Percentiles rank a stretch among this genome's conserved stretches.
These are phyloP conservation scores for Truncatella angustata DNA, from an alignment of 2,329 filamentous ascomycete genomes.

Conservation along the genomic window DNA sequence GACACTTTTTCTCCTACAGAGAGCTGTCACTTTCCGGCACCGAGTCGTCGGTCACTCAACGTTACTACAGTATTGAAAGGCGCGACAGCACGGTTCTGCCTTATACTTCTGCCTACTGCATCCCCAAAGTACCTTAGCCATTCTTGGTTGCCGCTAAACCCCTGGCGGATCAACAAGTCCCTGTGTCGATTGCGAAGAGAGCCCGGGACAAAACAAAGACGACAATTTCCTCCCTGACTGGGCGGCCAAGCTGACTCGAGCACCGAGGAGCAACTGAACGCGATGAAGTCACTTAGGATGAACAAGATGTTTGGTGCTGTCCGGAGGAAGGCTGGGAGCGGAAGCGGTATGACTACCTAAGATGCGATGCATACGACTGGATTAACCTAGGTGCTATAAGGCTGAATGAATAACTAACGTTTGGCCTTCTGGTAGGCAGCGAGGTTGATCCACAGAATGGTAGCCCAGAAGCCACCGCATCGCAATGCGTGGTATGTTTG, in stretches of 20 bases:
- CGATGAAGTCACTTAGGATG: constrained; percentile 52
- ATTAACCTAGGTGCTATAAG: no score
- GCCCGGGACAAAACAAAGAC: not conserved
- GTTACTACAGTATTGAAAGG: no score
- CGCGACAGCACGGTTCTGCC: no score
- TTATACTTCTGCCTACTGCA: no score
- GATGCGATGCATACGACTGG: no score
- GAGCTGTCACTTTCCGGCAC: not conserved
- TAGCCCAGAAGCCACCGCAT: constrained; percentile 65
- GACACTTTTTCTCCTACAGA: not conserved
- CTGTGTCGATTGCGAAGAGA: no score
- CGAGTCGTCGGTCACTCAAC: no score
- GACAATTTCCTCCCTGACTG: not conserved
- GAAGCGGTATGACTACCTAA: not conserved
- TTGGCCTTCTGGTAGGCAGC: constrained; percentile 10
- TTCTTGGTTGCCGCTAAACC: no score
- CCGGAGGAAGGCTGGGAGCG: constrained; percentile 38
- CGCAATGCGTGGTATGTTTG: constrained; percentile 63
- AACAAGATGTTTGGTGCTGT: constrained; percentile 57
- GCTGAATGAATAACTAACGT: not conserved
- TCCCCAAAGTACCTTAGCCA: no score
- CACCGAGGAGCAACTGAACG: not conserved
- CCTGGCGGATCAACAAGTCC: no score
- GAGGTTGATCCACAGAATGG: constrained; percentile 33
- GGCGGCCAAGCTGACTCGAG: not conserved